Percentiles rank a stretch among this genome's conserved stretches.
Conservation (phyloP, 257 asterid species). For the Penstemon eatonii region DNA sequence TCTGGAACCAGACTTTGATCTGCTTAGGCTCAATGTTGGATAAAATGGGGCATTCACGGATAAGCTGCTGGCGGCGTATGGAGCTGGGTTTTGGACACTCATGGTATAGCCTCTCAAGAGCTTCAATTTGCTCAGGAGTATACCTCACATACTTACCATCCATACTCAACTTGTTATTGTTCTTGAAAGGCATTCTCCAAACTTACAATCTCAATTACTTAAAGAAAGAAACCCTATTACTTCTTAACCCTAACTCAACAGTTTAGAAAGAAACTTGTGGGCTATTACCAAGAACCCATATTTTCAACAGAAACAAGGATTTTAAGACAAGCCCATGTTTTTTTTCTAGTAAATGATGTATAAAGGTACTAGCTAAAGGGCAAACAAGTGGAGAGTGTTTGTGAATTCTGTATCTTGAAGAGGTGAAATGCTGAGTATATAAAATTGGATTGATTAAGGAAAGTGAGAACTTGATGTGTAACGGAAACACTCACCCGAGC, state of each 20-base stretch:
- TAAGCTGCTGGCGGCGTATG: conserved; percentile 84
- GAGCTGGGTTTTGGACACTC: conserved; percentile 93
- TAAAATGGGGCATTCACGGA: conserved; percentile 81
- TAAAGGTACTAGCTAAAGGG: conserved; percentile 4
- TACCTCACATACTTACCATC: conserved; percentile 85
- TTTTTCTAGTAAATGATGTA: conserved; percentile 5
- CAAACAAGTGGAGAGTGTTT: conserved; percentile 22
- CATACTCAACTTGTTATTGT: conserved; percentile 51
- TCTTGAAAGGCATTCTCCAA: conserved; percentile 66
- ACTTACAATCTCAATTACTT: conserved; percentile 11
- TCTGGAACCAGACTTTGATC: conserved; percentile 96
- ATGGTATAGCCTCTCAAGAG: conserved; percentile 87
- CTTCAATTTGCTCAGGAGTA: conserved; percentile 91
- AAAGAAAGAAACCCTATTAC: conserved; percentile 8
- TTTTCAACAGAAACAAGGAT: conserved; percentile 15
- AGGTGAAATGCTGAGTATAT: neutral
- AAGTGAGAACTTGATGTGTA: conserved; percentile 32
- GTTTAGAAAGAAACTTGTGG: conserved; percentile 1
- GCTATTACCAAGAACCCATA: conserved; percentile 21
- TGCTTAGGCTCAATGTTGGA: conserved; percentile 83
- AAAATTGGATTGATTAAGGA: conserved; percentile 18
- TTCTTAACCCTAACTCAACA: neutral
- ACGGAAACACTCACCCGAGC: conserved; percentile 33
- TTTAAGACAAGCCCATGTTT: conserved; percentile 13
- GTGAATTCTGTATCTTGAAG: conserved; percentile 14